Percentiles rank a stretch among this genome's conserved stretches.
Evolutionary conservation across 192 early-diverging fungal species (phyloP).

Genomic region (Polychytrium aggregatum): DNA sequence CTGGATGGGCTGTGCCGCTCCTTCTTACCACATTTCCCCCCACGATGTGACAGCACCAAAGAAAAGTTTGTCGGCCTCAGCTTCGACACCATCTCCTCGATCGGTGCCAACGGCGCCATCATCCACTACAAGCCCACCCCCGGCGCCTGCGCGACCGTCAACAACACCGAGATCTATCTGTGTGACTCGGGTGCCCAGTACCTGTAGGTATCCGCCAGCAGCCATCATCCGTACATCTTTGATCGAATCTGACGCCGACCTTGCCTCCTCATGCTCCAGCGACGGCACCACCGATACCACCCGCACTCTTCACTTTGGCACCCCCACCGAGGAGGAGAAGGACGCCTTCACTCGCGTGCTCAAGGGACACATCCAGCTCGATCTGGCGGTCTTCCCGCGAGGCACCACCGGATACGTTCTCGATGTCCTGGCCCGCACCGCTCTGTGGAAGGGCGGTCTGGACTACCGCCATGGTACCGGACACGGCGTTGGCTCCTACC

Average conservation of each 20-base stretch:
- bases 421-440: conserved; percentile 73
- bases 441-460: conserved; percentile 86
- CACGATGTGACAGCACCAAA: conserved; percentile 45
- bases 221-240: no score
- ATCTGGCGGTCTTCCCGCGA: conserved; percentile 75
- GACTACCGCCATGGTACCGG: conserved; percentile 97
- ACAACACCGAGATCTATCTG: conserved; percentile 70
- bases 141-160: conserved; percentile 64
- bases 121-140: conserved; percentile 94
- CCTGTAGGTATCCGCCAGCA: conserved; percentile 23
- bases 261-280: no score
- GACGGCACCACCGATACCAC: conserved; percentile 98
- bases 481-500: conserved; percentile 90
- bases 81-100: conserved; percentile 93
- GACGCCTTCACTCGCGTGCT: conserved; percentile 95
- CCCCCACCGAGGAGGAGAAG: conserved; percentile 72
- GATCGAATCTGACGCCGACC: no score
- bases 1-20: no score
- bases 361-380: conserved; percentile 93
- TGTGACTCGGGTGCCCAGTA: conserved; percentile 97
- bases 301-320: conserved; percentile 82
- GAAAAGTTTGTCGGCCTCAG: conserved; percentile 81
- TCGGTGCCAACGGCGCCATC: conserved; percentile 93
- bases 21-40: no score
- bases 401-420: conserved; percentile 72